Conservation (phyloP, 2,329 filamentous ascomycete genomes). For the Penicillium sp. region DNA sequence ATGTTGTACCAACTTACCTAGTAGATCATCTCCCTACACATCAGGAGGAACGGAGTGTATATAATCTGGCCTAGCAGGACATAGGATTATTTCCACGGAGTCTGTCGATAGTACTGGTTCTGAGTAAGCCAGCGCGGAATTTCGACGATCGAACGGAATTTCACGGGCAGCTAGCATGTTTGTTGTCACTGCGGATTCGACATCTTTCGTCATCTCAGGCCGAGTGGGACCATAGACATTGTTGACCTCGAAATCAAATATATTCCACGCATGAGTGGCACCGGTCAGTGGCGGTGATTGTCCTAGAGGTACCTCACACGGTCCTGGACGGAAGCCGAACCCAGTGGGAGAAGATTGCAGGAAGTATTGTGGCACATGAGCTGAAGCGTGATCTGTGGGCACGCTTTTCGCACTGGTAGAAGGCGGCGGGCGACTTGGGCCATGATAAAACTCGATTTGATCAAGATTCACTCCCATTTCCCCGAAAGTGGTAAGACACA, state of each 20-base stretch:
- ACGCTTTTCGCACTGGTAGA: too few relatives aligned
- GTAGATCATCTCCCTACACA: conserved; percentile 4
- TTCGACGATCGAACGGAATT: conserved; percentile 5
- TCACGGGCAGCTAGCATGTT: conserved; percentile 4
- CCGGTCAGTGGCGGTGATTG: neutral
- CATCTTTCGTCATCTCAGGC: conserved; percentile 1
- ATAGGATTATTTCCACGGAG: neutral
- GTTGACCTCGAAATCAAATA: conserved; percentile 10
- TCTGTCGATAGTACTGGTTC: conserved; percentile 2
- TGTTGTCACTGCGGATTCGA: conserved; percentile 4
- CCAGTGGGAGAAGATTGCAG: conserved; percentile 1
- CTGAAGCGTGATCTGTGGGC: too few relatives aligned
- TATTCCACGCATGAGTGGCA: conserved; percentile 8
- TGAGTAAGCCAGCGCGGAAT: conserved; percentile 5
- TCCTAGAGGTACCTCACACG: neutral
- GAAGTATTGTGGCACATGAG: too few relatives aligned
- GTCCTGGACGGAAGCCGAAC: conserved; percentile 6
- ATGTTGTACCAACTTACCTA: conserved; percentile 3
- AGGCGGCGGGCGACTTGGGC: too few relatives aligned
- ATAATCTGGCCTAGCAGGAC: neutral
- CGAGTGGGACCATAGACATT: neutral
- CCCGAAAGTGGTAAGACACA: too few relatives aligned
- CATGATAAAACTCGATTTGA: too few relatives aligned
- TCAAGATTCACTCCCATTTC: too few relatives aligned
- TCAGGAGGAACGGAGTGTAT: neutral